Conservation (phyloP, 345 rosid species). For the Physaria fendleri region DNA sequence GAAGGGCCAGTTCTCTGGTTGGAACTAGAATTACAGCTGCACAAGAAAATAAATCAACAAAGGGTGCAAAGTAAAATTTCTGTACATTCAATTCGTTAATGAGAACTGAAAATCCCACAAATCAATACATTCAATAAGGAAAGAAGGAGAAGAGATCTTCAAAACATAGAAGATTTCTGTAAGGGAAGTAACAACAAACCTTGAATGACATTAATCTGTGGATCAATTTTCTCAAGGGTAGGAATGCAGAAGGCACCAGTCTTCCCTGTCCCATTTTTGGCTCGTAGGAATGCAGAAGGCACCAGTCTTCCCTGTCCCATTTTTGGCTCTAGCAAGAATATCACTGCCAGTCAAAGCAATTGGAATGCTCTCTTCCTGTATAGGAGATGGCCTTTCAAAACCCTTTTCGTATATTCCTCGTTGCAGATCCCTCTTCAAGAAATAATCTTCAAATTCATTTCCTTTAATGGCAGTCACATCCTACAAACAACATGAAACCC, state of each 20-base stretch:
- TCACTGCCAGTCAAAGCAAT: conserved; percentile 97
- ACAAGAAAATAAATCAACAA: conserved; percentile 16
- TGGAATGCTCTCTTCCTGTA: conserved; percentile 99
- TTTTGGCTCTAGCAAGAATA: conserved; percentile 99
- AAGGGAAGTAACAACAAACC: conserved; percentile 37
- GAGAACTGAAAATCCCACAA: neutral
- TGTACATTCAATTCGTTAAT: too few species aligned
- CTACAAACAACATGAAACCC: conserved; percentile 33
- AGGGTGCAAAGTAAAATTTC: neutral
- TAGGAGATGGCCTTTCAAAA: conserved; percentile 96
- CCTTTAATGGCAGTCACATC: conserved; percentile 99
- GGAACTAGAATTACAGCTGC: conserved; percentile 92
- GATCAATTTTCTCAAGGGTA: conserved; percentile 94
- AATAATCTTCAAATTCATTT: conserved; percentile 95
- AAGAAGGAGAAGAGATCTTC: neutral
- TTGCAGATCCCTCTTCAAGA: conserved; percentile 82
- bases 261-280: conserved; percentile 98
- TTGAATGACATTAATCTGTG: conserved; percentile 84
- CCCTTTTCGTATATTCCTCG: conserved; percentile 98
- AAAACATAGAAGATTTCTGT: neutral
- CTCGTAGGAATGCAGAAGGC: conserved; percentile 99
- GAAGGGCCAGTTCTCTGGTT: conserved; percentile 86
- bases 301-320: conserved; percentile 98
- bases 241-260: conserved; percentile 98
- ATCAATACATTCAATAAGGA: neutral